These are phyloP conservation scores for Nannizziopsis barbatae DNA, from an alignment of 2,329 filamentous ascomycete species.

Conservation along the genomic window DNA sequence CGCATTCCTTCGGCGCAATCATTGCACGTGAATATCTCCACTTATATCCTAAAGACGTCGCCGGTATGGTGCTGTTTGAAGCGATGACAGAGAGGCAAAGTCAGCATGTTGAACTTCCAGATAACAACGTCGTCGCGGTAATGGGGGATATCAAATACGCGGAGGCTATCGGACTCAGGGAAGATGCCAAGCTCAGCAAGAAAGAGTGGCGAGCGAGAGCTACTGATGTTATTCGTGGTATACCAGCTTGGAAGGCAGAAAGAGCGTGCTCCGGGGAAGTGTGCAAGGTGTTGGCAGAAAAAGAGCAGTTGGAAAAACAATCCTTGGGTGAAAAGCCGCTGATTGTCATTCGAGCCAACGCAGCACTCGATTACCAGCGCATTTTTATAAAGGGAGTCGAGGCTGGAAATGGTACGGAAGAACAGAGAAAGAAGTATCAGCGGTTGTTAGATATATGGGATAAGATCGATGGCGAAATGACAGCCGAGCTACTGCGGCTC, in stretches of 20 bases:
- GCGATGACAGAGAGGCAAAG: slow-evolving; percentile 26
- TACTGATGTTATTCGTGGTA: slow-evolving; percentile 22
- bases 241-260: slow-evolving; percentile 19
- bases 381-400: slow-evolving; percentile 27
- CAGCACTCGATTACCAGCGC: slow-evolving; percentile 24
- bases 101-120: slow-evolving; percentile 24
- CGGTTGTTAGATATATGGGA: slow-evolving; percentile 25
- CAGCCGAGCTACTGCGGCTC: slow-evolving; percentile 26
- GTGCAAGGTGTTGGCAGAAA: slow-evolving; percentile 22
- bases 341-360: slow-evolving; percentile 29
- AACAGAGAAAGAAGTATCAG: slow-evolving; percentile 23
- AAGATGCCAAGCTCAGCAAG: slow-evolving; percentile 21
- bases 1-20: slow-evolving; percentile 34
- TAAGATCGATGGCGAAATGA: slow-evolving; percentile 20
- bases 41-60: slow-evolving; percentile 21
- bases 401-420: slow-evolving; percentile 26
- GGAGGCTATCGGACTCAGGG: slow-evolving; percentile 25
- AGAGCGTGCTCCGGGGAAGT: slow-evolving; percentile 17
- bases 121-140: slow-evolving; percentile 25
- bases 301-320: slow-evolving; percentile 24
- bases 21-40: slow-evolving; percentile 32
- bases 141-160: slow-evolving; percentile 24
- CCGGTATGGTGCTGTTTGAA: slow-evolving; percentile 31
- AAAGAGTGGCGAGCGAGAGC: slow-evolving; percentile 28
- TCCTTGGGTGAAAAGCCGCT: slow-evolving; percentile 25